A percentile compares a stretch with the other conserved stretches of the same genome.
Evolutionary conservation across 2,329 filamentous ascomycete species (phyloP).

Genomic region (Chaetomiaceae sp.): DNA sequence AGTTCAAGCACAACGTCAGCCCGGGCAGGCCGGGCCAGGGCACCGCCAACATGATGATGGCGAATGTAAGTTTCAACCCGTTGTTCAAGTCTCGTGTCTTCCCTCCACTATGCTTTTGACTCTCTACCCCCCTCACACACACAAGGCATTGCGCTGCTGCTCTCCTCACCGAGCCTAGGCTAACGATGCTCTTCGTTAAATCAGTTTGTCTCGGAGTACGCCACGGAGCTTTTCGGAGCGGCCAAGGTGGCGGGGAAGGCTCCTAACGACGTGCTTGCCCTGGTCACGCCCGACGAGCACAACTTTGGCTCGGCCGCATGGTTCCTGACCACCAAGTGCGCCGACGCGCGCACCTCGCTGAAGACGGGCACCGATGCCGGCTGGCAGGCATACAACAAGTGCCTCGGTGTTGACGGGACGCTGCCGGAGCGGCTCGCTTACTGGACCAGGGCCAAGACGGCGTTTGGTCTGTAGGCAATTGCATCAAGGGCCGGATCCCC

Average conservation of each 20-base stretch:
- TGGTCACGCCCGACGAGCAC: constrained; percentile 43
- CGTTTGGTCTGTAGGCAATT: constrained; percentile 34
- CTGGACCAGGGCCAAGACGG: constrained; percentile 42
- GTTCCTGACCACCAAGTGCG: constrained; percentile 44
- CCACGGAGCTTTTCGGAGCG: constrained; percentile 33
- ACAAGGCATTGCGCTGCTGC: not conserved
- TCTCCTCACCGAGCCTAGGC: too few relatives aligned
- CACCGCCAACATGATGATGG: constrained; percentile 51
- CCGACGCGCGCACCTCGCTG: constrained; percentile 31
- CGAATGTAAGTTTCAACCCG: constrained; percentile 1
- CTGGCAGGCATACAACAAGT: constrained; percentile 42
- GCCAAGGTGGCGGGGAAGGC: constrained; percentile 28
- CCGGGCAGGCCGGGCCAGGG: constrained; percentile 60
- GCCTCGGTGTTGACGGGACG: constrained; percentile 35
- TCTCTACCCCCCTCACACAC: not conserved
- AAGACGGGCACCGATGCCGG: constrained; percentile 34
- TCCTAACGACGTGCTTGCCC: constrained; percentile 37
- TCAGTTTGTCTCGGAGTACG: constrained; percentile 36
- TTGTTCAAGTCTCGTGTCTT: not conserved
- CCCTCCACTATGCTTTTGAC: too few relatives aligned
- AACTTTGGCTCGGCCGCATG: constrained; percentile 50
- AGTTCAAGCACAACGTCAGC: constrained; percentile 59
- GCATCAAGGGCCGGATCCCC: too few relatives aligned
- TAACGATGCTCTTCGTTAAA: too few relatives aligned
- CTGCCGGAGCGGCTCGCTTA: constrained; percentile 32